phyloP scores from a whole-genome alignment of 140 eudicot genomes.

The Erigeron philadelphicus region DNA sequence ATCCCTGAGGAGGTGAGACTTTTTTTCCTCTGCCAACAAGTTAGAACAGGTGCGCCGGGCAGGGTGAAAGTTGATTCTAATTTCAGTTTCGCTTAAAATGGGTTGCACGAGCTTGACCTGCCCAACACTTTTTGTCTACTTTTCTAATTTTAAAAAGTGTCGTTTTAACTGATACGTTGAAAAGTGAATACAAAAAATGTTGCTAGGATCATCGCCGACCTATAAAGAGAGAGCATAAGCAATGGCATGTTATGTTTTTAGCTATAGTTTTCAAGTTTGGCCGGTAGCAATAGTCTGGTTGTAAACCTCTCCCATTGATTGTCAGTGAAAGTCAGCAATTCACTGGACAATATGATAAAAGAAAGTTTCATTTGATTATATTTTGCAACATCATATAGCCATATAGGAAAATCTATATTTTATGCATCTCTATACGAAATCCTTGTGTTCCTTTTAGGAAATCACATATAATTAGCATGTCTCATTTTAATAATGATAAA shows the following conservation, averaged over 20 bases:
- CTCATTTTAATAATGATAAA: not conserved
- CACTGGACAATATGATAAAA: not conserved
- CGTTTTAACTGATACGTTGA: not conserved
- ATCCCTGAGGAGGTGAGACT: not conserved
- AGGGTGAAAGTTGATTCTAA: not conserved
- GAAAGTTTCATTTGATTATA: not conserved
- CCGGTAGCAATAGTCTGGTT: not conserved
- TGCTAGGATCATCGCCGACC: too few species aligned
- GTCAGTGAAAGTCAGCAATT: not conserved
- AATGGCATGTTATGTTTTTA: not conserved
- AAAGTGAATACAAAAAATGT: too few species aligned
- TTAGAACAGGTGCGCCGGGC: not conserved
- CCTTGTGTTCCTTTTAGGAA: not conserved
- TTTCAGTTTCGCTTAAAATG: not conserved
- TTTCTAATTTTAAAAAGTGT: not conserved
- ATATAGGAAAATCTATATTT: slow-evolving; percentile 2
- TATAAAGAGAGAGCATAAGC: not conserved
- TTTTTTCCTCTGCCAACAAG: not conserved
- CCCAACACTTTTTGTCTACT: not conserved
- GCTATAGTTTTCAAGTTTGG: not conserved
- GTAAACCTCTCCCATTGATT: not conserved
- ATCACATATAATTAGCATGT: not conserved
- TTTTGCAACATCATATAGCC: slow-evolving; percentile 1
- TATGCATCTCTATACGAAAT: not conserved
- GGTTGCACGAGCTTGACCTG: not conserved